Conservation (phyloP, 345 rosid species). For the Citrus mangshanensis region DNA sequence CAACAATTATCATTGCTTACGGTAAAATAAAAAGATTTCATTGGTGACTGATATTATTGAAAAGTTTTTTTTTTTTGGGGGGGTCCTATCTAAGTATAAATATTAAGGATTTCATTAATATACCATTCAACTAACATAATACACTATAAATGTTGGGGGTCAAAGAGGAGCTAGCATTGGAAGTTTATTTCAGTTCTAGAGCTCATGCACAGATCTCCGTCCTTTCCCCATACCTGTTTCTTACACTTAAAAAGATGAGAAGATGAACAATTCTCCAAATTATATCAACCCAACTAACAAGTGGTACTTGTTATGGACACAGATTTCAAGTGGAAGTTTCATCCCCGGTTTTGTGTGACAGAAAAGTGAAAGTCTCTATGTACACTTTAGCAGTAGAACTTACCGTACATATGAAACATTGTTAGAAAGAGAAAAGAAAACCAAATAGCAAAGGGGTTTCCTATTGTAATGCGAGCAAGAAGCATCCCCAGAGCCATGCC, state of each 20-base stretch:
- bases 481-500: slow-evolving; percentile 97
- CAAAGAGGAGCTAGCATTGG: background rate
- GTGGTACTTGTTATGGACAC: background rate
- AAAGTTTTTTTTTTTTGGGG: background rate
- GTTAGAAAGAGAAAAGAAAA: slow-evolving; percentile 77
- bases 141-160: background rate
- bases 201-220: background rate
- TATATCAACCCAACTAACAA: background rate
- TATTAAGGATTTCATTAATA: background rate
- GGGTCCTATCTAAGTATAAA: background rate
- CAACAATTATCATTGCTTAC: background rate
- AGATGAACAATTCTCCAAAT: background rate
- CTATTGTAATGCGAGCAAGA: slow-evolving; percentile 72
- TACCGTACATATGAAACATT: slow-evolving; percentile 89
- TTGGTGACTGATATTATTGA: background rate
- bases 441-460: slow-evolving; percentile 77
- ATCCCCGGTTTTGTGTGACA: background rate
- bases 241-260: background rate
- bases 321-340: background rate
- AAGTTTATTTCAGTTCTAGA: background rate
- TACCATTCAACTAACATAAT: background rate
- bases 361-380: background rate
- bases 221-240: background rate
- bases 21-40: background rate
- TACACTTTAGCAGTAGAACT: slow-evolving; percentile 25